Evolutionary conservation across 164 flowering plant species (phyloP), one percentile per base, ranked within the genome.

Genomic region (Brasenia schreberi): DNA sequence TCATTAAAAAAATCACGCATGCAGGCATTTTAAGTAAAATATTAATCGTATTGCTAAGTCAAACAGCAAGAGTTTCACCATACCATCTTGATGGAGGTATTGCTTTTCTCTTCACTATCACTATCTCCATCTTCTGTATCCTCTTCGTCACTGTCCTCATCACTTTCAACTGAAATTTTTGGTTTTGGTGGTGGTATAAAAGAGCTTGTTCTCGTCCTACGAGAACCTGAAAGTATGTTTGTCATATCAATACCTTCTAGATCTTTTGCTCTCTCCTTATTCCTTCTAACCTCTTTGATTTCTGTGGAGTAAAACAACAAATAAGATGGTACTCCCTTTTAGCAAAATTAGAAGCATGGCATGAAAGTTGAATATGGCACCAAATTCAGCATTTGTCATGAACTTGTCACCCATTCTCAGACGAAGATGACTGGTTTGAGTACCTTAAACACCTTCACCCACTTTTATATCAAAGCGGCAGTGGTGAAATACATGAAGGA

Each of bases 31-130:
- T 23, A 33, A 33, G 0, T 2, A 33, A 3, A 33, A 33, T 4
- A 33, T 33, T 33, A 33, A 33, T 33, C 39, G 3, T 33, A 33
- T 33, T 33, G 39, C 39, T 33, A 33, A 4, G 39, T 33, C 39
- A 33, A 33, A 33, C 0, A 23, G 27, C 2, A 33, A 3, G 39
- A 33, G 2, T 67, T 94, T 97, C 91, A 83, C 43, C 7, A 6
- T 49, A 49, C 56, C 56, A 49, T 49, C 56, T 49, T 49, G 16
- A 6, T 9, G 10, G 16, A 14, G 6, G 9, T 0, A 49, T 49
- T 14, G 16, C 16, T 49, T 3, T 49, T 49, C 12, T 49, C 56
- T 9, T 49, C 56, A 49, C 56, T 2, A 4, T 49, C 56, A 49
- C 16, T 49, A 4, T 6, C 56, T 49, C 16, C 56, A 49, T 49